Evolutionary conservation across 1,284 basidiomycete genomes (phyloP).

Genomic region (Boletellus deceptivus): DNA sequence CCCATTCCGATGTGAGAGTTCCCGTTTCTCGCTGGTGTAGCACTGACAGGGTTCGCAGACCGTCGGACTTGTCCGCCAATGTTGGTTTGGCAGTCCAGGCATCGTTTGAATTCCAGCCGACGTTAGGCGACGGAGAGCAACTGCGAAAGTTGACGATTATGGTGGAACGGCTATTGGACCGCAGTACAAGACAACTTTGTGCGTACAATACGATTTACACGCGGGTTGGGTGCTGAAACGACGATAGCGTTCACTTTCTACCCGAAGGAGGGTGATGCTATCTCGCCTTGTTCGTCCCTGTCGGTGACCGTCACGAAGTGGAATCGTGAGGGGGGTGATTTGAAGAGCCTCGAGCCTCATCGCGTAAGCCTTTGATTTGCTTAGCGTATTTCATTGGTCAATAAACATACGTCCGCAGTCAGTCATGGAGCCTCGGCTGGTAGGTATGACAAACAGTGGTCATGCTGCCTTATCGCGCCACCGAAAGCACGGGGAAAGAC

Average conservation of each 20-base stretch:
- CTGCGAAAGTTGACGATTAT: background rate
- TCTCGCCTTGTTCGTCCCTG: constrained; percentile 1
- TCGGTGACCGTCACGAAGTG: background rate
- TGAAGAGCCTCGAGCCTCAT: too few relatives aligned
- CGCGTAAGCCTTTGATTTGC: too few relatives aligned
- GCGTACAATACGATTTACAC: background rate
- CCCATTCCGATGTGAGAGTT: background rate
- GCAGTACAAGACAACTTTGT: background rate
- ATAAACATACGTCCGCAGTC: background rate
- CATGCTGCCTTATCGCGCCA: background rate
- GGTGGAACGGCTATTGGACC: background rate
- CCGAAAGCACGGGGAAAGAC: background rate
- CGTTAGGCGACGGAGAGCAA: background rate
- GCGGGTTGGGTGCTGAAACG: background rate
- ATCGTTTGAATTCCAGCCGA: background rate
- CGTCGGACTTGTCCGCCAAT: background rate
- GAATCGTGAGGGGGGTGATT: too few relatives aligned
- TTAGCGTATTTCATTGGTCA: too few relatives aligned
- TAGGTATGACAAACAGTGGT: constrained; percentile 1
- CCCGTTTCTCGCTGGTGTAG: background rate
- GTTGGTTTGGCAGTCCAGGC: background rate
- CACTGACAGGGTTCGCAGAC: background rate
- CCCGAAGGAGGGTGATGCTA: background rate
- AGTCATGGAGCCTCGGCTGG: background rate
- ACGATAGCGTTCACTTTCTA: constrained; percentile 2